Evolutionary conservation across 495 filamentous ascomycete species (phyloP).

Genomic region (Cercophora scortea): DNA sequence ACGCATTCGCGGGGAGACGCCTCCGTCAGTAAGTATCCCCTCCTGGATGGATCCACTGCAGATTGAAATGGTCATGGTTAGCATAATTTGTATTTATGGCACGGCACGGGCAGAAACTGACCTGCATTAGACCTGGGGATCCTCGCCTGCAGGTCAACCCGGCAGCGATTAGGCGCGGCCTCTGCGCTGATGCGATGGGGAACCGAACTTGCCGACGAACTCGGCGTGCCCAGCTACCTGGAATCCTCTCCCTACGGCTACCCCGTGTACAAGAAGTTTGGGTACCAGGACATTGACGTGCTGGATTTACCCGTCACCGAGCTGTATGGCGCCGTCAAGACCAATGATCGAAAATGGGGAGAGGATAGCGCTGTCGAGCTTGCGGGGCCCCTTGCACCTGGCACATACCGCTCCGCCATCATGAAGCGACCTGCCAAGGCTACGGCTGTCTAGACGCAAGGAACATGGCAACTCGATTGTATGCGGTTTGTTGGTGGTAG

Average conservation of each 20-base stretch:
- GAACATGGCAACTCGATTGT: no score
- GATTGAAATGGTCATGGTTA: not conserved
- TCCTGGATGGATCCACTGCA: not conserved
- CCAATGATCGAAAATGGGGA: conserved; percentile 17
- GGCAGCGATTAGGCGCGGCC: conserved; percentile 19
- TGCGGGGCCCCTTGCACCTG: conserved; percentile 11
- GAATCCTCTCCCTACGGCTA: conserved; percentile 21
- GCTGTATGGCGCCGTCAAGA: conserved; percentile 9
- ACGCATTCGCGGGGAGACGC: conserved; percentile 17
- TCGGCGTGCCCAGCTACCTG: conserved; percentile 14
- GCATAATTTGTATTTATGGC: not conserved
- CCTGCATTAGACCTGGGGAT: conserved; percentile 12
- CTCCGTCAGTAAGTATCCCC: conserved; percentile 13
- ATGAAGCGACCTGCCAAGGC: conserved; percentile 17
- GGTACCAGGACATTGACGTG: conserved; percentile 17
- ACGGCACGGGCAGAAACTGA: not conserved
- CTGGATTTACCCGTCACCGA: conserved; percentile 16
- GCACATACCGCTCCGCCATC: conserved; percentile 14
- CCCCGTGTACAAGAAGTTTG: conserved; percentile 16
- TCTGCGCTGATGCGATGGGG: conserved; percentile 19
- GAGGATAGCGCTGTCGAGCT: conserved; percentile 12
- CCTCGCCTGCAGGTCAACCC: conserved; percentile 12
- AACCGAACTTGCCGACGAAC: conserved; percentile 16
- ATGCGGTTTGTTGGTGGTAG: no score
- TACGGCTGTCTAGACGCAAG: not conserved